Conservation (phyloP, 1,139 yeast species). For the Lizanozyma gosingica region DNA sequence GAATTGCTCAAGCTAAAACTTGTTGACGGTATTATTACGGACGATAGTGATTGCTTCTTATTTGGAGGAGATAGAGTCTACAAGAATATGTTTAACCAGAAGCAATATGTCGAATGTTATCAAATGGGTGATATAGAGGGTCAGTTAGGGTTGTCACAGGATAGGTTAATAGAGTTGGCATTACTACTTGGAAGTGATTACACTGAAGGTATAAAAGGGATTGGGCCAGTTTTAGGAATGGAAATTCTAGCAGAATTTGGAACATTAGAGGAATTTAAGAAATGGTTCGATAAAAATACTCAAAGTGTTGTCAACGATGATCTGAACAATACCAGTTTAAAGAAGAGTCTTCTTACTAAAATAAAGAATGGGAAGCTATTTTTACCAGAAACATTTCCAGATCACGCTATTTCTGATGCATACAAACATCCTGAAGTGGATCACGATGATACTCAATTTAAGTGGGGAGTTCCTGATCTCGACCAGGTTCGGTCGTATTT, state of each 20-base stretch:
- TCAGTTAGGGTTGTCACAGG: conserved; percentile 58
- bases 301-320: conserved; percentile 25
- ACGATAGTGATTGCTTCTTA: conserved; percentile 92
- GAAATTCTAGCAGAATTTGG: conserved; percentile 89
- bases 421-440: conserved; percentile 80
- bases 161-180: conserved; percentile 68
- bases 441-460: conserved; percentile 62
- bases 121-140: conserved; percentile 47
- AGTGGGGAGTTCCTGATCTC: conserved; percentile 87
- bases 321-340: conserved; percentile 25
- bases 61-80: conserved; percentile 85
- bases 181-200: conserved; percentile 86
- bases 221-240: conserved; percentile 90
- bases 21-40: conserved; percentile 94
- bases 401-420: conserved; percentile 58
- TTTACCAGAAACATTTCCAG: conserved; percentile 63
- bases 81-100: conserved; percentile 91
- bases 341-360: conserved; percentile 44
- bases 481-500: conserved; percentile 69
- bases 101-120: conserved; percentile 86
- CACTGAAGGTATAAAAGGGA: conserved; percentile 82
- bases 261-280: conserved; percentile 21
- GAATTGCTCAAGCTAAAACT: conserved; percentile 53
- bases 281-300: conserved; percentile 33
- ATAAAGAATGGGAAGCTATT: conserved; percentile 54